Base-by-base conservation (phyloP, 2,329 filamentous ascomycete species). In the Ophiostoma ulmi region DNA sequence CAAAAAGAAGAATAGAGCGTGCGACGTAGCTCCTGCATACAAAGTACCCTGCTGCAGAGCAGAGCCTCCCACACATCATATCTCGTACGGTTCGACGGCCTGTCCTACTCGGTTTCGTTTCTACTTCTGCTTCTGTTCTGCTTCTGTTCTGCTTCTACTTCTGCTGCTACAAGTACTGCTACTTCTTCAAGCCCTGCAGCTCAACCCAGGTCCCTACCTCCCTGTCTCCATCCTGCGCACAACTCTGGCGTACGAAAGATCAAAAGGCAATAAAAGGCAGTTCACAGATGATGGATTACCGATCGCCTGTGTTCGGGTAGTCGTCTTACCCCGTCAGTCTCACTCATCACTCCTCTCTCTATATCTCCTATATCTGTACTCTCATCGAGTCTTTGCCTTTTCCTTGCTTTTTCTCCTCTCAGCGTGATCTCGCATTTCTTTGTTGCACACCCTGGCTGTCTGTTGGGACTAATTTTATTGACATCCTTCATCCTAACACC, bases 381-480 rank as follows among this genome's bases (percentile, higher is more conserved):
- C 31, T 31, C 31, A 31, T 39, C 38, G 11, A 39, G 38, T 39
- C 11, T 13, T 39, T 39, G 31, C 38, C 38, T 39, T 20, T 48
- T 20, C 58, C 70, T 67, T 67, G 31, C 11, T 17, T 63, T 13
- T 63, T 63, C 52, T 63, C 6, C 52, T 58, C 52, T 26, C 22
- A 11, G 3, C n/a, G 17, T 8, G 8, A 58, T 58, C n/a, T 13
- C 22, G 13, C 52, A 22, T 22, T n/a, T 48, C 48, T 69, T 61
- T 68, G 44, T 69, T 63, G 58, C 58, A 20, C 39, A 58, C 52
- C 52, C 70, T 55, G 11, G 20, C 68, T 20, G 63, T 69, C 63
- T 58, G 70, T 66, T 36, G 35, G 58, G 44, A 39, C 17, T 39
- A 69, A 35, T 38, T 48, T 55, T 35, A 36, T 67, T 48, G 20